A percentile compares a stretch with the other conserved stretches of the same genome.
Evolutionary conservation across 2,329 filamentous ascomycete species (phyloP).

Genomic region (Colletotrichum sp.): DNA sequence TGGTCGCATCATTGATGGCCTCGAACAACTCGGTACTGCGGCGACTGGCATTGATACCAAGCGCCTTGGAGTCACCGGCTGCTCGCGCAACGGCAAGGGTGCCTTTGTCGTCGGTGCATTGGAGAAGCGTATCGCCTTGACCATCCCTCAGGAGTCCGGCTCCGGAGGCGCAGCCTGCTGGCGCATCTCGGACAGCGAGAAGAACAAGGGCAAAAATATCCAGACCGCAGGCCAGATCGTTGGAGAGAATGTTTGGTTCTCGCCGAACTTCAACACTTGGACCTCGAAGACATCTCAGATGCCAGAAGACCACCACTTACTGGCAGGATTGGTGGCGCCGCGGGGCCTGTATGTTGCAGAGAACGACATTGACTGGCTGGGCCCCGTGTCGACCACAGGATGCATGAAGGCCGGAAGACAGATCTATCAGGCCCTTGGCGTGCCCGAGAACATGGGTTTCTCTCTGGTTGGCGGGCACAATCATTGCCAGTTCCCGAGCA

Average conservation of each 20-base stretch:
- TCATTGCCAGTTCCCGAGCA: conserved; percentile 61
- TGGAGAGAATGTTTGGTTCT: conserved; percentile 69
- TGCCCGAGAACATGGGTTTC: conserved; percentile 61
- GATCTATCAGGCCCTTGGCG: conserved; percentile 59
- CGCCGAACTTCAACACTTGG: conserved; percentile 57
- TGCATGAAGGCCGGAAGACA: conserved; percentile 61
- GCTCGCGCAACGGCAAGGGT: conserved; percentile 69
- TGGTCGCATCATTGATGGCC: conserved; percentile 62
- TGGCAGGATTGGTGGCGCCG: conserved; percentile 61
- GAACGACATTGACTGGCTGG: conserved; percentile 65
- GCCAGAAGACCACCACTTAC: conserved; percentile 63
- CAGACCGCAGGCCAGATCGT: conserved; percentile 65
- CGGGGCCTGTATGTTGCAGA: conserved; percentile 60
- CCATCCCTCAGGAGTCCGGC: conserved; percentile 67
- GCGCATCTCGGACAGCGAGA: conserved; percentile 57
- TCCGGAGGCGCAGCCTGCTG: conserved; percentile 66
- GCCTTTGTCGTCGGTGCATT: conserved; percentile 66
- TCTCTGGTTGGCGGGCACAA: conserved; percentile 58
- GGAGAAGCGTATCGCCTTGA: conserved; percentile 62
- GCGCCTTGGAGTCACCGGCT: conserved; percentile 63
- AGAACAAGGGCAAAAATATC: conserved; percentile 59
- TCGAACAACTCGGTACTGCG: conserved; percentile 52
- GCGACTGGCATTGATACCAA: conserved; percentile 54
- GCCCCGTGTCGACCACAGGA: conserved; percentile 58
- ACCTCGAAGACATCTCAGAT: conserved; percentile 48